Percentiles rank a stretch among this genome's conserved stretches.
Evolutionary conservation across 2,329 filamentous ascomycete genomes (phyloP).

Genomic region (Neocatenulostroma microsporum): DNA sequence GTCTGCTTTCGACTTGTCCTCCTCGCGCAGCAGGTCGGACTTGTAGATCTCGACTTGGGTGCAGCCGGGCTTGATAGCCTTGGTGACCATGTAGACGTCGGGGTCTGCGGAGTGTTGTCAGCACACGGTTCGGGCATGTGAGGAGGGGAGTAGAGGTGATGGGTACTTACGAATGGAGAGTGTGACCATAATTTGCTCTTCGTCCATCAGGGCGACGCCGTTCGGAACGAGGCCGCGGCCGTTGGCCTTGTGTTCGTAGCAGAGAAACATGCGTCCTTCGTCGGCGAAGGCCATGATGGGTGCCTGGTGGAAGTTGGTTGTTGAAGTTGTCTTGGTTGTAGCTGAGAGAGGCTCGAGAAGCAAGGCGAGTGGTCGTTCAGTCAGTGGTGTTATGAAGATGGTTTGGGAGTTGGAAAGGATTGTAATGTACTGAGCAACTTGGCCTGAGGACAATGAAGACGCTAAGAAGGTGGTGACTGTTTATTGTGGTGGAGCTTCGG

Average conservation of each 20-base stretch:
- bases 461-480: too few relatives aligned
- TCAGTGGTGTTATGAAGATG: too few relatives aligned
- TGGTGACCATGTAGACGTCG: constrained; percentile 10
- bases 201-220: constrained; percentile 8
- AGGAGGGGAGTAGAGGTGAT: too few relatives aligned
- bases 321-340: not conserved
- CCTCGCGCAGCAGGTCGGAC: constrained; percentile 10
- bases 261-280: constrained; percentile 1
- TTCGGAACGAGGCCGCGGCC: constrained; percentile 12
- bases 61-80: constrained; percentile 8
- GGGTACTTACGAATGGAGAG: too few relatives aligned
- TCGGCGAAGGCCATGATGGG: not conserved
- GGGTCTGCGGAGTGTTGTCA: constrained; percentile 8
- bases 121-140: too few relatives aligned
- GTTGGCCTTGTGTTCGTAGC: constrained; percentile 13
- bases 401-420: too few relatives aligned
- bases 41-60: constrained; percentile 13
- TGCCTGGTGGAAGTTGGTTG: too few relatives aligned
- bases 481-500: too few relatives aligned
- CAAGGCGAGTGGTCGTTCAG: too few relatives aligned
- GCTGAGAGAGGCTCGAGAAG: not conserved
- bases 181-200: constrained; percentile 8
- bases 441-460: too few relatives aligned
- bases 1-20: too few relatives aligned
- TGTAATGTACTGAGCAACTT: too few relatives aligned